Evolutionary conservation across 805 yeast genomes (phyloP).

Genomic region (Ascoidea tarda): DNA sequence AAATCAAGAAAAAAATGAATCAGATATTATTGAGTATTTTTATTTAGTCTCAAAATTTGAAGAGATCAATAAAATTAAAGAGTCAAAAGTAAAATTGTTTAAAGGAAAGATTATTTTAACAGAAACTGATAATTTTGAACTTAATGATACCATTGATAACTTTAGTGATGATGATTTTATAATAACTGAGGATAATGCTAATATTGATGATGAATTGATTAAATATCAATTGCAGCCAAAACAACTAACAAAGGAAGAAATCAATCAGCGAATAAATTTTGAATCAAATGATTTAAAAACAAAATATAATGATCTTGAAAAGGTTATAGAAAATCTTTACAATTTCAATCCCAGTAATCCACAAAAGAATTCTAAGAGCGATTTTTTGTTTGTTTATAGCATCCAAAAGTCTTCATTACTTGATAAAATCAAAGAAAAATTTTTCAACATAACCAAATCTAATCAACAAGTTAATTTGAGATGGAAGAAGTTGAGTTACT

Average conservation of each 20-base stretch:
- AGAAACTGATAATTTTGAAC: too few species aligned
- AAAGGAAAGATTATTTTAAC: background rate
- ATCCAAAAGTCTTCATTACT: conserved; percentile 5
- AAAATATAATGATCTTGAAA: background rate
- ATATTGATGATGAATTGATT: background rate
- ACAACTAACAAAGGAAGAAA: background rate
- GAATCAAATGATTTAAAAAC: background rate
- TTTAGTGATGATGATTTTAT: background rate
- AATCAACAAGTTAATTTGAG: conserved; percentile 8
- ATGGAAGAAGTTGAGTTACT: conserved; percentile 15
- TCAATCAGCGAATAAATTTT: background rate
- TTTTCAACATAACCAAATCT: conserved; percentile 7
- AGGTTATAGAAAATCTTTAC: background rate
- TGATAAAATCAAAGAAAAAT: conserved; percentile 6
- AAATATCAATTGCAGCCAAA: background rate
- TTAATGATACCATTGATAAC: background rate
- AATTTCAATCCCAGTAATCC: too few species aligned
- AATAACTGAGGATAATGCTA: background rate
- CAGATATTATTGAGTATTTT: conserved; percentile 7
- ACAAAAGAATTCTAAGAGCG: background rate
- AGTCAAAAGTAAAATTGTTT: background rate
- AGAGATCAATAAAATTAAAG: background rate
- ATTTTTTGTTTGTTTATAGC: background rate
- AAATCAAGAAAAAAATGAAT: conserved; percentile 8
- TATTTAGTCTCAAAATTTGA: conserved; percentile 4